Percentiles rank a stretch among this genome's conserved stretches.
phyloP scores from a whole-genome alignment of 768 basidiomycete species.

The Royoungia palumana region DNA sequence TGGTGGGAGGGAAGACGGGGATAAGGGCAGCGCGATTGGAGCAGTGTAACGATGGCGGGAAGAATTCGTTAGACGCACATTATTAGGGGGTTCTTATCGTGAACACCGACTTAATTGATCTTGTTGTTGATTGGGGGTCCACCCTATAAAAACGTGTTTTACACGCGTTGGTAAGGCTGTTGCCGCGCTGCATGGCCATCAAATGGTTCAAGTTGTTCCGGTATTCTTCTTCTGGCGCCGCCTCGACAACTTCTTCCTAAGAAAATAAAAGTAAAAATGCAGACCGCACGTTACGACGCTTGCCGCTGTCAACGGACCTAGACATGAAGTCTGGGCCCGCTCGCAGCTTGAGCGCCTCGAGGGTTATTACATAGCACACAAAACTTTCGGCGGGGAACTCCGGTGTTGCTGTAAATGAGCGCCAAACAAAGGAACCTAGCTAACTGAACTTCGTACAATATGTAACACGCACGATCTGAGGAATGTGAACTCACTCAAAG shows the following conservation, averaged over 20 bases:
- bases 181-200: conserved; percentile 20
- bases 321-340: neutral
- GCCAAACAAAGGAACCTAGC: too few species aligned
- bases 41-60: conserved; percentile 2
- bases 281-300: neutral
- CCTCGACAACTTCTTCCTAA: conserved; percentile 14
- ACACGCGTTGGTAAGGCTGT: conserved; percentile 34
- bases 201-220: conserved; percentile 20
- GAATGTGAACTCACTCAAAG: too few species aligned
- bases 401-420: conserved; percentile 13
- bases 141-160: conserved; percentile 35
- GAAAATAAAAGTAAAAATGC: conserved; percentile 3
- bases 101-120: conserved; percentile 18
- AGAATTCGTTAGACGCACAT: conserved; percentile 11
- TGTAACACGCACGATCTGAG: too few species aligned
- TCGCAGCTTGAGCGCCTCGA: too few species aligned
- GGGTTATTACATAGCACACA: neutral
- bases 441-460: too few species aligned
- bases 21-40: neutral
- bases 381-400: neutral
- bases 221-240: conserved; percentile 19
- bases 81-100: conserved; percentile 28
- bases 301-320: conserved; percentile 15
- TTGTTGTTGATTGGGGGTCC: conserved; percentile 35
- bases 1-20: neutral